Conservation (phyloP, 2,329 filamentous ascomycete genomes). For the Metarhizium sp. region DNA sequence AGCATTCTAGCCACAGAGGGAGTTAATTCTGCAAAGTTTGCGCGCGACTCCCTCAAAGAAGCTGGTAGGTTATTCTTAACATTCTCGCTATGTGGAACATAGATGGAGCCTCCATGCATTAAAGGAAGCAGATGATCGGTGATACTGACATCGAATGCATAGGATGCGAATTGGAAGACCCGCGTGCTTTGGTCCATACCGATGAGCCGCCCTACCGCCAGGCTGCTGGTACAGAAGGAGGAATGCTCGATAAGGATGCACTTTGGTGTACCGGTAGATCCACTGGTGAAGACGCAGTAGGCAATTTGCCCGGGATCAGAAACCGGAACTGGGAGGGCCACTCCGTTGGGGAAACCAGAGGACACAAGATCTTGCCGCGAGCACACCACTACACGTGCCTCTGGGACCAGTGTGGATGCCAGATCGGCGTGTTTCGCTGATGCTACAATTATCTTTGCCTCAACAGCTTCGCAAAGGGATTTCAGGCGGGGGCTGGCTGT, state of each 20-base stretch:
- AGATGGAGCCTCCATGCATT: constrained; percentile 3
- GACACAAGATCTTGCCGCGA: too few relatives aligned
- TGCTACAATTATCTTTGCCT: too few relatives aligned
- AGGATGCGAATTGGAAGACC: constrained; percentile 2
- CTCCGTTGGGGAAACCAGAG: too few relatives aligned
- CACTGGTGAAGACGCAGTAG: neutral
- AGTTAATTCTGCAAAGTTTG: neutral
- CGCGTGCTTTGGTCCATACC: neutral
- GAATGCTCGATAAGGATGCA: neutral
- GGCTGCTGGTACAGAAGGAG: neutral
- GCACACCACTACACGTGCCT: too few relatives aligned
- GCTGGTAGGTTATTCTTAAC: neutral
- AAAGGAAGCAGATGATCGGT: constrained; percentile 1
- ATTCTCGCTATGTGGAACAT: constrained; percentile 3
- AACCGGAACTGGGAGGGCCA: neutral
- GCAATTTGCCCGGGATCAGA: neutral
- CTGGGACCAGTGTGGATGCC: too few relatives aligned
- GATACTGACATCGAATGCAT: constrained; percentile 3
- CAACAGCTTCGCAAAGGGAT: too few relatives aligned
- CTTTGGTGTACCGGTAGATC: neutral
- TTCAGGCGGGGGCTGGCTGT: neutral
- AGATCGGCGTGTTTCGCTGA: too few relatives aligned
- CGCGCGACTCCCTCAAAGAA: neutral
- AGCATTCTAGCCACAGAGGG: neutral
- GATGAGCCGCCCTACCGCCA: neutral